A percentile compares a stretch with the other conserved stretches of the same genome.
These are phyloP conservation scores for Ceratobasidium theobromae DNA, from an alignment of 1,284 basidiomycete species.

Conservation along the genomic window DNA sequence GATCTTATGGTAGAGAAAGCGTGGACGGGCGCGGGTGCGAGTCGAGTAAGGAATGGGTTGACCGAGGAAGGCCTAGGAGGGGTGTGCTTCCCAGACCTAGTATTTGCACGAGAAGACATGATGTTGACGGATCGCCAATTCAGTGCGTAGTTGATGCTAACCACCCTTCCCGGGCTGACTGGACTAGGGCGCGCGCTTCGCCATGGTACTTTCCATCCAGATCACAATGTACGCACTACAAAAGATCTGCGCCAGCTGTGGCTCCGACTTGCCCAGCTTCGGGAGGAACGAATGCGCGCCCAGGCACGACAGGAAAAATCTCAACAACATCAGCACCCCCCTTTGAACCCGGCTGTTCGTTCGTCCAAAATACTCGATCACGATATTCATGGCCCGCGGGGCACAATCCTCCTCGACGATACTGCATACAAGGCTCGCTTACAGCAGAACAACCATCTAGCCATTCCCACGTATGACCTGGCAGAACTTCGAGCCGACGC, in stretches of 20 bases:
- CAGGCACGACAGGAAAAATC: not conserved
- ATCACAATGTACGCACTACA: slow-evolving; percentile 22
- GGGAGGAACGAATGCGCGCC: not conserved
- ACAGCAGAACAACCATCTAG: slow-evolving; percentile 8
- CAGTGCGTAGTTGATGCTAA: not conserved
- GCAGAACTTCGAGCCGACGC: slow-evolving; percentile 10
- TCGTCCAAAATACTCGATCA: not conserved
- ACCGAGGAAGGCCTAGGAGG: too few species aligned
- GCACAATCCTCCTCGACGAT: slow-evolving; percentile 24
- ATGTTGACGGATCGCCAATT: slow-evolving; percentile 8
- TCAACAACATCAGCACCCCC: not conserved
- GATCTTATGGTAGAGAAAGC: slow-evolving; percentile 6
- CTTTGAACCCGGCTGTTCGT: not conserved
- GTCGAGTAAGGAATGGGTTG: not conserved
- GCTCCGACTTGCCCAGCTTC: not conserved
- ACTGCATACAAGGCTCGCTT: slow-evolving; percentile 13
- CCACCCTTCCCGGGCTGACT: not conserved
- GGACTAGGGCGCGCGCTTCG: slow-evolving; percentile 9
- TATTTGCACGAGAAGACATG: slow-evolving; percentile 25
- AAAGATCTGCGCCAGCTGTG: slow-evolving; percentile 21
- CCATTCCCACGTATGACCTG: slow-evolving; percentile 2
- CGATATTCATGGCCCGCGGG: not conserved
- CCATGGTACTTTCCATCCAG: slow-evolving; percentile 21
- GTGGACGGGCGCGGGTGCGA: slow-evolving; percentile 1
- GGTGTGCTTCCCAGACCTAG: slow-evolving; percentile 8